These are phyloP conservation scores for Spiraea crenata DNA, from an alignment of 331 rosid genomes.

Conservation along the genomic window DNA sequence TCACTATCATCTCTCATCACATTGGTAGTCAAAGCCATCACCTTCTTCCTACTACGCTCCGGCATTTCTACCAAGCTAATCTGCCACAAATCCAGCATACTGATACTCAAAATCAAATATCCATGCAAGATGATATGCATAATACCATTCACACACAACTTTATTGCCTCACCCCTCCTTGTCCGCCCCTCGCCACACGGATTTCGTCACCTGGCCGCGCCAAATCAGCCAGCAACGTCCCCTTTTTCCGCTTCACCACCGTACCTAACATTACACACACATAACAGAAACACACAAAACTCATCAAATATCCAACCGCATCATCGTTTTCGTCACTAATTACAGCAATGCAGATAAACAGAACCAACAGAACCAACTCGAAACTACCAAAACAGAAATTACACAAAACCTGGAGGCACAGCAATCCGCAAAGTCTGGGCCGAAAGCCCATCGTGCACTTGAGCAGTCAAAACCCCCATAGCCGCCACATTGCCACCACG, in stretches of 20 bases:
- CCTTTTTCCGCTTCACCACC: constrained; percentile 79
- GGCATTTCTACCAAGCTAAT: constrained; percentile 80
- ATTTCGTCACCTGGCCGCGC: constrained; percentile 77
- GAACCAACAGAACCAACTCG: no score
- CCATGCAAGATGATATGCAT: neutral
- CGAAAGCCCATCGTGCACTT: constrained; percentile 51
- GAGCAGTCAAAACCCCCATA: constrained; percentile 72
- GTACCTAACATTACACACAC: constrained; percentile 52
- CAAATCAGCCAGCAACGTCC: constrained; percentile 81
- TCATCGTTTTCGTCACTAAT: no score
- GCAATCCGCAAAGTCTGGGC: constrained; percentile 79
- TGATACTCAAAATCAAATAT: neutral
- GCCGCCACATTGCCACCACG: constrained; percentile 92
- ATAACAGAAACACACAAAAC: no score
- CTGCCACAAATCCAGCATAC: constrained; percentile 29
- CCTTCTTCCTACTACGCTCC: constrained; percentile 51
- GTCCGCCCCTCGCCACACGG: constrained; percentile 92
- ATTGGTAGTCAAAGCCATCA: constrained; percentile 74
- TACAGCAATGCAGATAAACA: no score
- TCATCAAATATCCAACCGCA: no score
- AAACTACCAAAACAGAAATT: neutral
- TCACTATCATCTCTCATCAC: constrained; percentile 91
- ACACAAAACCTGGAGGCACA: constrained; percentile 87
- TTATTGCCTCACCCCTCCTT: constrained; percentile 78
- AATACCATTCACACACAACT: neutral